Evolutionary conservation across 306 rosid genomes (phyloP).

Genomic region (Fragaria iinumae): DNA sequence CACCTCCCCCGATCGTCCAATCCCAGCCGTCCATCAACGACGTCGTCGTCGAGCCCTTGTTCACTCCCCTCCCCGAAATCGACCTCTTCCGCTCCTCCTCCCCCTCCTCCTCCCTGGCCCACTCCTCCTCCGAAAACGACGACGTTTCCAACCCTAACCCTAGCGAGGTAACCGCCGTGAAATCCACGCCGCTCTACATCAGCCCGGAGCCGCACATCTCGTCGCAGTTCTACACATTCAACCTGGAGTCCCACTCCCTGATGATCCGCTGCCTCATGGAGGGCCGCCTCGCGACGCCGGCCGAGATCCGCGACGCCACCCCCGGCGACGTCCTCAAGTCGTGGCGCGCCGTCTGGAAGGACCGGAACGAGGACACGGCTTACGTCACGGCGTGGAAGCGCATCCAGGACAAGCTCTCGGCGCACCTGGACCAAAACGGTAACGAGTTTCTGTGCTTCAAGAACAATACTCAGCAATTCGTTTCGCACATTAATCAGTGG

Average conservation of each 20-base stretch:
- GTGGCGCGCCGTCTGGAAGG: slow-evolving; percentile 99
- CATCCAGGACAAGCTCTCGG: slow-evolving; percentile 87
- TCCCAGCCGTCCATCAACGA: slow-evolving; percentile 47
- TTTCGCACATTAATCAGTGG: slow-evolving; percentile 85
- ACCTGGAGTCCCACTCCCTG: slow-evolving; percentile 73
- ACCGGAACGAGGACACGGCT: slow-evolving; percentile 96
- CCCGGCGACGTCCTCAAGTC: slow-evolving; percentile 76
- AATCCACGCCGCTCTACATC: slow-evolving; percentile 40
- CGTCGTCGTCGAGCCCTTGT: slow-evolving; percentile 18
- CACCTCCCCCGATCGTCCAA: slow-evolving; percentile 41
- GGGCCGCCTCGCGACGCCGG: slow-evolving; percentile 67
- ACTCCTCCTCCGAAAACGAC: slow-evolving; percentile 40
- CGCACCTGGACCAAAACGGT: slow-evolving; percentile 55
- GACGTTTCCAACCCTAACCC: slow-evolving; percentile 26
- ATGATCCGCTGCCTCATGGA: slow-evolving; percentile 88
- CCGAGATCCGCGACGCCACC: slow-evolving; percentile 87
- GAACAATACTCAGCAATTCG: slow-evolving; percentile 86
- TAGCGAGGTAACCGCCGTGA: neutral
- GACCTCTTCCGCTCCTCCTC: slow-evolving; percentile 66
- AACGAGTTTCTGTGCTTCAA: slow-evolving; percentile 85
- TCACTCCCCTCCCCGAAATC: slow-evolving; percentile 67
- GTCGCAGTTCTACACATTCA: slow-evolving; percentile 94
- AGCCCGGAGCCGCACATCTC: slow-evolving; percentile 87
- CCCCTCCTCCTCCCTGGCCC: slow-evolving; percentile 36
- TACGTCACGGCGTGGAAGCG: slow-evolving; percentile 96